Evolutionary conservation across 1,284 basidiomycete species (phyloP).

Genomic region (Exobasidium cylindrosporum): DNA sequence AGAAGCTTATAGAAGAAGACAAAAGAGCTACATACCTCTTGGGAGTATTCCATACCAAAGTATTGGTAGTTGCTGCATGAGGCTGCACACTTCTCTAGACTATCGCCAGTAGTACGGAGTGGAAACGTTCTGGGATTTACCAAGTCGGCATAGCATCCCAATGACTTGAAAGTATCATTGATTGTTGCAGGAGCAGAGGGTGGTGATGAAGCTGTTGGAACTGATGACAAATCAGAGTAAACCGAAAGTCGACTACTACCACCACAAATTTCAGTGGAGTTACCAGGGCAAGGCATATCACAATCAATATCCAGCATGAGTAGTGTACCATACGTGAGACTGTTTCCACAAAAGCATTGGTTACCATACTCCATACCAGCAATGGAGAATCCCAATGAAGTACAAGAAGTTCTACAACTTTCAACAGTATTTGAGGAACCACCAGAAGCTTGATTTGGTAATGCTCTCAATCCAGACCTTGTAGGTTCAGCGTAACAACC

Average conservation of each 20-base stretch:
- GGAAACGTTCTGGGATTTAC: slow-evolving; percentile 5
- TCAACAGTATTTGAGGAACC: slow-evolving; percentile 4
- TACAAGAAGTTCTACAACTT: slow-evolving; percentile 16
- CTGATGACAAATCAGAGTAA: slow-evolving; percentile 26
- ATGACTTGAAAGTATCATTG: neutral
- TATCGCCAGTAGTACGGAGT: slow-evolving; percentile 59
- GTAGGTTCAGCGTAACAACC: slow-evolving; percentile 16
- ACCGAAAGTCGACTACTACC: slow-evolving; percentile 48
- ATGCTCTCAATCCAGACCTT: slow-evolving; percentile 1
- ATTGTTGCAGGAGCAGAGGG: neutral
- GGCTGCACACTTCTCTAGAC: slow-evolving; percentile 64
- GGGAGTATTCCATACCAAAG: slow-evolving; percentile 62
- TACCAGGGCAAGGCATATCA: slow-evolving; percentile 39
- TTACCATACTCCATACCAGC: slow-evolving; percentile 60
- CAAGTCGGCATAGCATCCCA: neutral
- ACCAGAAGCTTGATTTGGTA: neutral
- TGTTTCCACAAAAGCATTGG: slow-evolving; percentile 65
- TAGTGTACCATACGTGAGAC: slow-evolving; percentile 29
- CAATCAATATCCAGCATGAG: neutral
- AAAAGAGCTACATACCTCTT: slow-evolving; percentile 44
- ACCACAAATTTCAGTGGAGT: slow-evolving; percentile 52
- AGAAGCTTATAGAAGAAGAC: no score
- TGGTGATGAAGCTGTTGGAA: neutral
- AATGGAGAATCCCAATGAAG: slow-evolving; percentile 12
- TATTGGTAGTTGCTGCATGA: slow-evolving; percentile 67